Evolutionary conservation across 2,329 filamentous ascomycete genomes (phyloP).

Genomic region (Ophiognomonia clavigignenti-juglandacearum): DNA sequence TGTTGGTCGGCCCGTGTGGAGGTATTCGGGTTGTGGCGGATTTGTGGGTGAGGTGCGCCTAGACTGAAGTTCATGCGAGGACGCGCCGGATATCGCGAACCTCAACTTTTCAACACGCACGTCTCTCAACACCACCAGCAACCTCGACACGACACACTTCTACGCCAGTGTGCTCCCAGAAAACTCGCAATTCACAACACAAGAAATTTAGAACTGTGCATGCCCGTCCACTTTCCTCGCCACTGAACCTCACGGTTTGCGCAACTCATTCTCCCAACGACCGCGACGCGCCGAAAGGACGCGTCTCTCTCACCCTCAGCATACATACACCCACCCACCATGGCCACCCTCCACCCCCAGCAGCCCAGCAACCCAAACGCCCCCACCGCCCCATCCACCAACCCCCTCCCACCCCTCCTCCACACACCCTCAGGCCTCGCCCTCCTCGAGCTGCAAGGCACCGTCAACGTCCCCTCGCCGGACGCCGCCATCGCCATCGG

Average conservation of each 20-base stretch:
- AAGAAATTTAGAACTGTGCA: too few relatives aligned
- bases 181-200: too few relatives aligned
- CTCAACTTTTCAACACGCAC: not conserved
- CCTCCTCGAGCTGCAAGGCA: slow-evolving; percentile 87
- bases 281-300: too few relatives aligned
- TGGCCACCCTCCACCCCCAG: slow-evolving; percentile 2
- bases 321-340: too few relatives aligned
- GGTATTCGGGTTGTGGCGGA: too few relatives aligned
- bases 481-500: slow-evolving; percentile 35
- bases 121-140: not conserved
- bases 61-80: not conserved
- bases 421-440: slow-evolving; percentile 87
- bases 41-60: not conserved
- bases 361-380: slow-evolving; percentile 20
- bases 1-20: too few relatives aligned
- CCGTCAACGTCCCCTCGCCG: slow-evolving; percentile 66
- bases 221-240: not conserved
- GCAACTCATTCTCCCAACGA: not conserved
- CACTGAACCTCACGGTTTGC: not conserved
- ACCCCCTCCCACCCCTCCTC: slow-evolving; percentile 72
- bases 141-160: not conserved
- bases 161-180: too few relatives aligned
- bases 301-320: too few relatives aligned
- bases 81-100: not conserved
- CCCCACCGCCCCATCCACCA: slow-evolving; percentile 35